These are phyloP conservation scores for Clathrus columnatus DNA, from an alignment of 768 basidiomycete genomes.

Conservation along the genomic window DNA sequence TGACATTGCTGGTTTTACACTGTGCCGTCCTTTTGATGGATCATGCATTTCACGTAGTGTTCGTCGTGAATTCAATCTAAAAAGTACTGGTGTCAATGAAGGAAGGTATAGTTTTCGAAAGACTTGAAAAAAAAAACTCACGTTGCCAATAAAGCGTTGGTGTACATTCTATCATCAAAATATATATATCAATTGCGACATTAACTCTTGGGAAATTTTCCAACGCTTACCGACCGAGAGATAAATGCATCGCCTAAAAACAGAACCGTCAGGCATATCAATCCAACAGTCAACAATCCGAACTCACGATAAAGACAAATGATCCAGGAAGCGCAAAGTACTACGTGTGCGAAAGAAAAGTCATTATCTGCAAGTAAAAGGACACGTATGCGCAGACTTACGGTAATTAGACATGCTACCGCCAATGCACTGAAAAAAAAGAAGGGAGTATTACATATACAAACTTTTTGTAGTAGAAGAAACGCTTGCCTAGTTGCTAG, in stretches of 20 bases:
- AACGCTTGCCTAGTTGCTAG: constrained; percentile 4
- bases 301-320: constrained; percentile 5
- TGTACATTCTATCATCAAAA: constrained; percentile 1
- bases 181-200: neutral
- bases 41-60: neutral
- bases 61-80: neutral
- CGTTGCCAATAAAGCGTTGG: constrained; percentile 5
- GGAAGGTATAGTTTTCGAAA: neutral
- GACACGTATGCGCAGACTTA: neutral
- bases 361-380: neutral
- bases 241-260: constrained; percentile 6
- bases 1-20: neutral
- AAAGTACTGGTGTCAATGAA: too few relatives aligned
- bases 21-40: neutral
- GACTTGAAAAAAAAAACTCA: neutral
- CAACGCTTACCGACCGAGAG: neutral
- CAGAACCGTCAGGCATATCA: neutral
- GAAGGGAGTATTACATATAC: neutral
- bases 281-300: neutral
- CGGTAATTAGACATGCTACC: constrained; percentile 2
- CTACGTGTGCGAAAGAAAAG: neutral
- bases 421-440: neutral
- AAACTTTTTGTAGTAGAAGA: neutral
- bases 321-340: constrained; percentile 1
- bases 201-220: neutral